Evolutionary conservation across 2,329 filamentous ascomycete genomes (phyloP), one percentile per base, ranked within the genome.

Genomic region (Colletotrichum siamense): DNA sequence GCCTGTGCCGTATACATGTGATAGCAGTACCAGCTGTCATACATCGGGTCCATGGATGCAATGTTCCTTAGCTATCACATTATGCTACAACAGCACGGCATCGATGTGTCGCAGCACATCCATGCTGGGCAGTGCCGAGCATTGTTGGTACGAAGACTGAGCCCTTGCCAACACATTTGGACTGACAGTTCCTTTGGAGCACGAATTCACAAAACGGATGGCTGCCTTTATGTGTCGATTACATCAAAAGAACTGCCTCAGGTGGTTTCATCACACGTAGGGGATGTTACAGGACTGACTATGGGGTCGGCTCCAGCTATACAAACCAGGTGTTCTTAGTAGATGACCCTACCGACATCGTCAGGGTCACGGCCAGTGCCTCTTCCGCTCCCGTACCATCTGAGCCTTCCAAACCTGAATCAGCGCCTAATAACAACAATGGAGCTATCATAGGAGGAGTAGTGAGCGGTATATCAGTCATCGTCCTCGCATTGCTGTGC

Each of bases 101-200:
- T n/a, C 18, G 0, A 22, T 49, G 0, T 49, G 44, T 22, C 0
- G 18, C 18, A 49, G 44, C 44, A 49, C 44, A 49, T 49, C 18
- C 44, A 49, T 49, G 18, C 44, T 49, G 44, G 44, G 44, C 44
- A 49, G 9, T 49, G 44, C 44, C 44, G 44, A 22, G 7, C 9
- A 49, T 49, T 49, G 44, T 0, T 49, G 44, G 44, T 49, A 49
- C 18, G 0, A 49, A 0, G 0, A 22, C 10, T 49, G 18, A 49
- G 18, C 18, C 44, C 44, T 49, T 49, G 18, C 44, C 0, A 1
- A 3, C 0, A 49, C 9, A 49, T 10, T n/a, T 4, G 0, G 18
- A 49, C 44, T 49, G 44, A 13, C 44, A 49, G 1, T 49, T 49
- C 6, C 18, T 49, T 49, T 49, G 5, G 39, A 49, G 18, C 39